Conservation (phyloP, 2,329 filamentous ascomycete species). For the Teratosphaeria zuluensis region DNA sequence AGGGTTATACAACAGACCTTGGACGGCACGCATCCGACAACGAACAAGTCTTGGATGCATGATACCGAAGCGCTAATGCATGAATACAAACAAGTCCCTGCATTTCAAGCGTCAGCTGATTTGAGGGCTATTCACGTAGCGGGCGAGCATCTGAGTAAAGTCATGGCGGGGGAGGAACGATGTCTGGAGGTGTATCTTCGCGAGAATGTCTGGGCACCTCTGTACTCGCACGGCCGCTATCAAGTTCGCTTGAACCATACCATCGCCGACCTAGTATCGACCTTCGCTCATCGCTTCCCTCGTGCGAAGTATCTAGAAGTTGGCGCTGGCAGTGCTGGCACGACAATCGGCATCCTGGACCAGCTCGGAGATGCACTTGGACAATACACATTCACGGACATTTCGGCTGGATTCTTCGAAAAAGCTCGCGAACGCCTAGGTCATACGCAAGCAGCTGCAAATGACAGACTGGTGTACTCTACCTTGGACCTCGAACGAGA, state of each 20-base stretch:
- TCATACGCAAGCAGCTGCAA: constrained; percentile 16
- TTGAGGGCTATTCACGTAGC: neutral
- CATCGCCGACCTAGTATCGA: neutral
- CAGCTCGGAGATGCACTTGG: neutral
- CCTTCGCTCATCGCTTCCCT: neutral
- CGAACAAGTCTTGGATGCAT: neutral
- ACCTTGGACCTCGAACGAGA: constrained; percentile 24
- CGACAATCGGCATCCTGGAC: neutral
- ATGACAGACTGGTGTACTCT: constrained; percentile 23
- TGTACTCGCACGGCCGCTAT: neutral
- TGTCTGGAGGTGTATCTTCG: neutral
- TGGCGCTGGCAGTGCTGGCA: neutral
- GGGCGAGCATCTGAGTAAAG: neutral
- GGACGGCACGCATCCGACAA: neutral
- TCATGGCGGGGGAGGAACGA: neutral
- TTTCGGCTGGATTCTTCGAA: constrained; percentile 33
- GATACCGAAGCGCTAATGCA: neutral
- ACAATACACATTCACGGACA: constrained; percentile 39
- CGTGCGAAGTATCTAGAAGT: neutral
- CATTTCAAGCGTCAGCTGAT: neutral
- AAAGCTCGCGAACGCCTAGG: constrained; percentile 16
- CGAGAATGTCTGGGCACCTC: neutral
- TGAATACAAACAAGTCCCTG: neutral
- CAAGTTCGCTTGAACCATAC: neutral
- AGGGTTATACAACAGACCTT: neutral